These are phyloP conservation scores for Xylariomycetidae sp. DNA, from an alignment of 2,329 filamentous ascomycete genomes.

Conservation along the genomic window DNA sequence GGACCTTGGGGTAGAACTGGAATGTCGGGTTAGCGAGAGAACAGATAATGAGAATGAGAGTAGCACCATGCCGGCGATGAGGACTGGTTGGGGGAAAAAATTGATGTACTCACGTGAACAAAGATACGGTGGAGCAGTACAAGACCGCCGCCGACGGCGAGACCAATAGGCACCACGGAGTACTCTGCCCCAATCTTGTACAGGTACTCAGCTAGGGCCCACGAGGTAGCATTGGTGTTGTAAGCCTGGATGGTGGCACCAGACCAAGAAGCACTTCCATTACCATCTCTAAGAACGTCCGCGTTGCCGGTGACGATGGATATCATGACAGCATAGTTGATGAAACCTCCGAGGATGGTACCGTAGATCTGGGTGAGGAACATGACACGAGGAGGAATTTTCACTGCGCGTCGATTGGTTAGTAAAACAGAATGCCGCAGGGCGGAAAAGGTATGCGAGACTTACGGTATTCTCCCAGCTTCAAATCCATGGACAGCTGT, in stretches of 20 bases:
- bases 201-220: conserved; percentile 49
- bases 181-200: conserved; percentile 43
- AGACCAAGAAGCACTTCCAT: conserved; percentile 49
- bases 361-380: conserved; percentile 53
- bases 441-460: conserved; percentile 1
- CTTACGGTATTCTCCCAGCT: conserved; percentile 55
- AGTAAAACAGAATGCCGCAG: conserved; percentile 7
- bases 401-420: conserved; percentile 33
- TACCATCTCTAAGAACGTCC: conserved; percentile 38
- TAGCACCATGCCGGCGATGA: not conserved
- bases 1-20: conserved; percentile 44
- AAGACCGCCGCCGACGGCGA: conserved; percentile 41
- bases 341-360: conserved; percentile 46
- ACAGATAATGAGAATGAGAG: too few relatives aligned
- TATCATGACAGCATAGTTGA: conserved; percentile 54
- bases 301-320: conserved; percentile 45
- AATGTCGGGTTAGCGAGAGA: too few relatives aligned
- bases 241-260: conserved; percentile 46
- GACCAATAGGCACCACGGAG: conserved; percentile 44
- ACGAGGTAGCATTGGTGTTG: conserved; percentile 43
- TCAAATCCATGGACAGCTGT: conserved; percentile 47
- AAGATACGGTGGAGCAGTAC: conserved; percentile 42
- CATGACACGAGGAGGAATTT: conserved; percentile 51
- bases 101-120: conserved; percentile 29
- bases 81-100: conserved; percentile 2